Percentiles rank a stretch among this genome's conserved stretches.
Evolutionary conservation across 306 rosid species (phyloP).

Genomic region (Oxytropis ochrocephala): DNA sequence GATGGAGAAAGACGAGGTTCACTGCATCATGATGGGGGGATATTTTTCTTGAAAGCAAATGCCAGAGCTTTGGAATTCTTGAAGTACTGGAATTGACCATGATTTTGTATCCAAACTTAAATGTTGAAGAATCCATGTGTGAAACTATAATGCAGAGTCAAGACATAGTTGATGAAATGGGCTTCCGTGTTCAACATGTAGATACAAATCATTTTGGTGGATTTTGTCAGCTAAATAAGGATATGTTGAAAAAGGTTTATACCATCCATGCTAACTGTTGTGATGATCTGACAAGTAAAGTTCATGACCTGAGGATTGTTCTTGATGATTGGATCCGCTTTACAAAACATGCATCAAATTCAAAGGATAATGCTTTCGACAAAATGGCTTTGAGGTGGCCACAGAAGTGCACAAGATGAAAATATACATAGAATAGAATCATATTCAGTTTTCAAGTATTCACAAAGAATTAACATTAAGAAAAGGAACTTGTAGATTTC

Average conservation of each 20-base stretch:
- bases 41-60: conserved; percentile 36
- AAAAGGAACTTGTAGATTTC: not conserved
- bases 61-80: conserved; percentile 24
- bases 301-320: conserved; percentile 46
- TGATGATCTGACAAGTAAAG: conserved; percentile 36
- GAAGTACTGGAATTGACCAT: conserved; percentile 26
- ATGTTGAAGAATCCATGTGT: conserved; percentile 28
- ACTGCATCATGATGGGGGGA: conserved; percentile 29
- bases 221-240: conserved; percentile 32
- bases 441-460: not conserved
- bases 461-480: not conserved
- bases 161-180: not conserved
- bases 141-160: not conserved
- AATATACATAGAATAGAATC: not conserved
- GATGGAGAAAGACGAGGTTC: not conserved
- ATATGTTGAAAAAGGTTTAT: conserved; percentile 19
- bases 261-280: conserved; percentile 54
- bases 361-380: conserved; percentile 10
- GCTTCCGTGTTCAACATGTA: conserved; percentile 8
- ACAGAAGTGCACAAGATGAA: conserved; percentile 28
- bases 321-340: conserved; percentile 48
- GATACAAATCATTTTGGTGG: conserved; percentile 32
- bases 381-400: conserved; percentile 33
- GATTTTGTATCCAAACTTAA: conserved; percentile 23
- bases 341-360: not conserved